Evolutionary conservation across 2,329 filamentous ascomycete genomes (phyloP).

Genomic region (Ampelomyces quisqualis): DNA sequence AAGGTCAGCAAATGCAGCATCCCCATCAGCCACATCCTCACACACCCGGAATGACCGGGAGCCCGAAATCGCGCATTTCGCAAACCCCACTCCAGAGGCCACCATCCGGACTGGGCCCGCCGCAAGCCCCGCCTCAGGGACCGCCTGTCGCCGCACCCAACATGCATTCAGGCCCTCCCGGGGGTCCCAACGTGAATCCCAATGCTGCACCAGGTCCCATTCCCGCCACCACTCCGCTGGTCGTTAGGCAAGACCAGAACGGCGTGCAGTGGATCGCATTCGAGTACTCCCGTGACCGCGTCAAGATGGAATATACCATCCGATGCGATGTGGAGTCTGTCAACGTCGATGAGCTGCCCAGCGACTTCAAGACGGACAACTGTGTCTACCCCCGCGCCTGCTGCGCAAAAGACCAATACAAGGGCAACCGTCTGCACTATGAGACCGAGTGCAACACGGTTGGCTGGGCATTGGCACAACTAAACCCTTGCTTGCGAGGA

Average conservation of each 20-base stretch:
- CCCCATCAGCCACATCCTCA: conserved; percentile 47
- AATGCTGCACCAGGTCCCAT: conserved; percentile 95
- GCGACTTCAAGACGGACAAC: conserved; percentile 96
- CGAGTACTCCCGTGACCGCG: conserved; percentile 92
- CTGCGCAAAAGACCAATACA: conserved; percentile 93
- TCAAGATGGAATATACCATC: conserved; percentile 99
- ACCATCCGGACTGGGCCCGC: conserved; percentile 49
- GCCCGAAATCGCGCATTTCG: conserved; percentile 53
- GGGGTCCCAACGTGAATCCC: conserved; percentile 65
- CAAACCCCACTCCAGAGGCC: conserved; percentile 59
- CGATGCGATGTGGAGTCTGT: conserved; percentile 97
- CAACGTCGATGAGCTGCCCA: conserved; percentile 77
- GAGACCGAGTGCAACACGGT: conserved; percentile 99
- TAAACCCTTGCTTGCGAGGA: conserved; percentile 86
- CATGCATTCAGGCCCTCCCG: conserved; percentile 44
- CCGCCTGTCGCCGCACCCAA: conserved; percentile 45
- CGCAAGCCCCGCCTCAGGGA: conserved; percentile 43
- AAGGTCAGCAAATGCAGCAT: conserved; percentile 44
- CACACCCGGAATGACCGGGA: conserved; percentile 64
- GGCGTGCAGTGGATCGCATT: conserved; percentile 99
- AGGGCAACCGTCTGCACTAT: conserved; percentile 91
- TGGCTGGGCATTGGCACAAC: conserved; percentile 95
- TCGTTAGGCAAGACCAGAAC: conserved; percentile 92
- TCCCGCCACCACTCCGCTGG: conserved; percentile 89
- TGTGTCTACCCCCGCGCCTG: conserved; percentile 96